Conservation (phyloP, 257 asterid genomes). For the Catharanthus roseus region DNA sequence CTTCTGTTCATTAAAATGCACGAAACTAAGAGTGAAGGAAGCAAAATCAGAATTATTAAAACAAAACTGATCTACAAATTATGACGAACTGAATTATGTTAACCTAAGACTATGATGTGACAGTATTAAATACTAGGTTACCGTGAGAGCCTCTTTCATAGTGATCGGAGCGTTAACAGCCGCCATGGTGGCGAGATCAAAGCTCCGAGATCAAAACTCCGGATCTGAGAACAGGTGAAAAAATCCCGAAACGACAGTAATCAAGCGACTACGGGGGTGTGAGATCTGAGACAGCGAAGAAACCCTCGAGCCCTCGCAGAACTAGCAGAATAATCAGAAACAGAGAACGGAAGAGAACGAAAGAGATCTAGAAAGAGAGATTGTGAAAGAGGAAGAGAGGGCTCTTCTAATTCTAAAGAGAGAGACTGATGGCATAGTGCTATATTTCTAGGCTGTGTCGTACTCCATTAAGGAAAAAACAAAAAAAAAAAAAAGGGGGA, state of each 20-base stretch:
- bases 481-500: neutral
- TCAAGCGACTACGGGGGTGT: constrained; percentile 21
- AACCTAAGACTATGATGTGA: neutral
- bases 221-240: constrained; percentile 38
- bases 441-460: constrained; percentile 5
- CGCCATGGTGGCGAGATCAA: constrained; percentile 70
- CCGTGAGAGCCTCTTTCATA: constrained; percentile 97
- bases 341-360: constrained; percentile 16
- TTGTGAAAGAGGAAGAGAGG: constrained; percentile 14
- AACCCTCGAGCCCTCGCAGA: constrained; percentile 42
- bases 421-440: constrained; percentile 1
- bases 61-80: neutral
- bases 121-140: constrained; percentile 17
- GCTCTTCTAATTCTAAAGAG: constrained; percentile 18
- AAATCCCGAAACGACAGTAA: constrained; percentile 28
- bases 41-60: neutral
- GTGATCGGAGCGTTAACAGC: constrained; percentile 99
- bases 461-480: neutral
- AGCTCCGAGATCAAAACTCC: constrained; percentile 40
- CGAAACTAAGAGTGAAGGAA: neutral
- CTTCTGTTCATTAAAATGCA: neutral
- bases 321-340: constrained; percentile 21
- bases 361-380: constrained; percentile 23
- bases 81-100: constrained; percentile 1
- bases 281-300: constrained; percentile 46